Evolutionary conservation across 331 rosid species (phyloP).

Genomic region (Malus hybrid): DNA sequence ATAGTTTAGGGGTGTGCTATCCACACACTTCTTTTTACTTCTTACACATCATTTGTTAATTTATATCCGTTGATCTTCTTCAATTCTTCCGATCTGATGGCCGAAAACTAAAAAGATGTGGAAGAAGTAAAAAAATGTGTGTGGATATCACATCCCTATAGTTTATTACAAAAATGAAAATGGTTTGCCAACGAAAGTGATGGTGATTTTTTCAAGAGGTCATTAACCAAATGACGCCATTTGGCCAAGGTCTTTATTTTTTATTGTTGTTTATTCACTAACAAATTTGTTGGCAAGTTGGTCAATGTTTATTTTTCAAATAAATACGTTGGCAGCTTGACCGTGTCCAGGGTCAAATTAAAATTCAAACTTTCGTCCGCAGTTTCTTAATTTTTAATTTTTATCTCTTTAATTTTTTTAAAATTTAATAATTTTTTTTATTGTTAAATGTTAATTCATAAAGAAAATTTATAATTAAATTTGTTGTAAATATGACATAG

Average conservation of each 20-base stretch:
- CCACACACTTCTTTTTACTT: no score
- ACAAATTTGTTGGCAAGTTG: neutral
- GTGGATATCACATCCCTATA: no score
- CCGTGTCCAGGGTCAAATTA: neutral
- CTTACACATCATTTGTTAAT: no score
- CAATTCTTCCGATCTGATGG: no score
- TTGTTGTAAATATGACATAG: no score
- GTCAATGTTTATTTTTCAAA: neutral
- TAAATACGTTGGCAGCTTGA: neutral
- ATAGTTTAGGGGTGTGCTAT: neutral
- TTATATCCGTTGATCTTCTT: no score
- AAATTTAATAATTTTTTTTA: no score
- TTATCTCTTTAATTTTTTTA: no score
- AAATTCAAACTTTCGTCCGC: neutral
- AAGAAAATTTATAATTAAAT: no score
- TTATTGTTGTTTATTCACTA: neutral
- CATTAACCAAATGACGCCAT: neutral
- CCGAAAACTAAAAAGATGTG: slow-evolving; percentile 45
- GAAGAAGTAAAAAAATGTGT: no score
- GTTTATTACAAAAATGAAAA: neutral
- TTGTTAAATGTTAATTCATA: no score
- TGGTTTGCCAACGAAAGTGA: neutral
- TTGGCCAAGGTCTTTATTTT: neutral
- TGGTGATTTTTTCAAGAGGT: no score
- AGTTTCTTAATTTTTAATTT: neutral